These are phyloP conservation scores for Candida glucosophila DNA, from an alignment of 1,139 yeast species.

Conservation along the genomic window DNA sequence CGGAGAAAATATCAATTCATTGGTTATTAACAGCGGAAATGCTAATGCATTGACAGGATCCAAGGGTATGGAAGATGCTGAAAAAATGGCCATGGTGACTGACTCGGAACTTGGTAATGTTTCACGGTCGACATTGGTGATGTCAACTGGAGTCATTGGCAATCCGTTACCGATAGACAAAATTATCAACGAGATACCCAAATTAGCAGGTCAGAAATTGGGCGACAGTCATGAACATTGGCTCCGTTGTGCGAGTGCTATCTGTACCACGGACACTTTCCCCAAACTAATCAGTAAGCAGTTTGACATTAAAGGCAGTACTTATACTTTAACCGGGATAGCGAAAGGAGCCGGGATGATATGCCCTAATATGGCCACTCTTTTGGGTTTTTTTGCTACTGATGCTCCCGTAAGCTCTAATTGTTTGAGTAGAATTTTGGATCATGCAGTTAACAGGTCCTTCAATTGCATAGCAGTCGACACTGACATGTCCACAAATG, in stretches of 20 bases:
- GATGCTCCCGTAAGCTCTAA: conserved; percentile 83
- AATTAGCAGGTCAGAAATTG: conserved; percentile 39
- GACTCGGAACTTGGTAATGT: conserved; percentile 39
- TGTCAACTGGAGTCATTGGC: conserved; percentile 98
- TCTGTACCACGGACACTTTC: conserved; percentile 94
- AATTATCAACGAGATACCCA: conserved; percentile 53
- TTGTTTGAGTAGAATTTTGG: conserved; percentile 61
- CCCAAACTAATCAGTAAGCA: conserved; percentile 77
- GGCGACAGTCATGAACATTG: conserved; percentile 71
- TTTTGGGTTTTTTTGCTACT: conserved; percentile 83
- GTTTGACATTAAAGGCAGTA: conserved; percentile 44
- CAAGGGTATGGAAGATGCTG: conserved; percentile 77
- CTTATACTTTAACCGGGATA: conserved; percentile 79
- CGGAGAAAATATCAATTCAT: conserved; percentile 61
- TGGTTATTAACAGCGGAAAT: conserved; percentile 85
- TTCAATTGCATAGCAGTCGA: conserved; percentile 94
- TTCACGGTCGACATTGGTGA: conserved; percentile 54
- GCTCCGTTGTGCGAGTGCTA: conserved; percentile 80
- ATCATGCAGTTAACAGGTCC: conserved; percentile 68
- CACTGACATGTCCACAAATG: conserved; percentile 97
- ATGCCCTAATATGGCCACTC: conserved; percentile 97
- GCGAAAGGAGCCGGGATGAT: conserved; percentile 99
- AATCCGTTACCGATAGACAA: conserved; percentile 75
- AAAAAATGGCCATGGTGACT: conserved; percentile 55
- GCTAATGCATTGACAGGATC: conserved; percentile 98